Conservation (phyloP, 352 stramenopile genomes). For the Phytophthora europaea region DNA sequence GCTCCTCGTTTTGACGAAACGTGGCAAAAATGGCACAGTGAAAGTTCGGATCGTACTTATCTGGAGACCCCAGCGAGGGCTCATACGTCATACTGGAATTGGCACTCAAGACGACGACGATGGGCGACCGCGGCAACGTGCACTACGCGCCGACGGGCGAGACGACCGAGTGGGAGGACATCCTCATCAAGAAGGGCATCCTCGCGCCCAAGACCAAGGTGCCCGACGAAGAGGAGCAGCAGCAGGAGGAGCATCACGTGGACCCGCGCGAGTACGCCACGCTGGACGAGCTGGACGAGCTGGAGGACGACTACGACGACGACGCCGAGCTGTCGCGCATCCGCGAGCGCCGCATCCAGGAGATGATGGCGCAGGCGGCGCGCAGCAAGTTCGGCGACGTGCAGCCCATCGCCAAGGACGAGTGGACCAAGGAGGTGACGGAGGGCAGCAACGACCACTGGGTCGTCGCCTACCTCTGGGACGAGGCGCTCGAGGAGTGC, state of each 20-base stretch:
- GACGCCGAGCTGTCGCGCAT: constrained; percentile 82
- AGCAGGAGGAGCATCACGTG: constrained; percentile 70
- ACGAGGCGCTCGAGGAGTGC: constrained; percentile 90
- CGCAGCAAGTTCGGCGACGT: constrained; percentile 92
- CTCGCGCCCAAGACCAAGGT: constrained; percentile 91
- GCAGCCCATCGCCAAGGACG: constrained; percentile 92
- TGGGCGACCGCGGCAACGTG: constrained; percentile 84
- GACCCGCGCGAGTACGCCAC: constrained; percentile 85
- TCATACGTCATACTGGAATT: constrained; percentile 8
- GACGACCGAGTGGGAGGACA: constrained; percentile 93
- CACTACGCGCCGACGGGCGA: constrained; percentile 89
- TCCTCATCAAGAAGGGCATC: constrained; percentile 91
- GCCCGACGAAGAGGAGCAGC: constrained; percentile 73
- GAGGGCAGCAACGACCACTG: constrained; percentile 89
- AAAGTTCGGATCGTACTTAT: background rate
- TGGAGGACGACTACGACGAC: constrained; percentile 92
- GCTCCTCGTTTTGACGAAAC: constrained; percentile 5
- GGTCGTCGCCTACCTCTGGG: constrained; percentile 93
- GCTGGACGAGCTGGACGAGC: constrained; percentile 87
- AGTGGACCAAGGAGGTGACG: constrained; percentile 94
- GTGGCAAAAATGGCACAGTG: constrained; percentile 9
- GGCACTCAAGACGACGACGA: constrained; percentile 19
- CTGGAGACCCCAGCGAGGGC: background rate
- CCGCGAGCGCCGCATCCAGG: constrained; percentile 84
- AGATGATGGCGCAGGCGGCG: constrained; percentile 88